Evolutionary conservation across 208 protist species (phyloP).

Genomic region (Crithidia acanthocephali): DNA sequence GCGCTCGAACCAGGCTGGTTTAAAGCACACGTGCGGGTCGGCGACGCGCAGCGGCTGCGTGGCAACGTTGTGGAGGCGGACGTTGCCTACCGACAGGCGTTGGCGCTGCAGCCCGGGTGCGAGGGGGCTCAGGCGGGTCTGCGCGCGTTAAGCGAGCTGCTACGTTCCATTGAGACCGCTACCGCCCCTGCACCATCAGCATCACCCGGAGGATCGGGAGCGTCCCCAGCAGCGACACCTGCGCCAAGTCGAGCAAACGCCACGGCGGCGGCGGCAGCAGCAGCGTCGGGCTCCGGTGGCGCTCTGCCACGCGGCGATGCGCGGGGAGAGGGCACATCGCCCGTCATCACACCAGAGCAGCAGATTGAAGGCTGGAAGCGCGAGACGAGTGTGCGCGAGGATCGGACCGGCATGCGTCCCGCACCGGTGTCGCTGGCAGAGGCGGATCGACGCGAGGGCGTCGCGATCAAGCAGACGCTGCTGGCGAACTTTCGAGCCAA

Average conservation of each 20-base stretch:
- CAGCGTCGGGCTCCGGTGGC: not conserved
- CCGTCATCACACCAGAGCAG: constrained; percentile 25
- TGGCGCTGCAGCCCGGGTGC: constrained; percentile 62
- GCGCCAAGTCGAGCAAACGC: no score
- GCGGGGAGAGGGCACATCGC: constrained; percentile 13
- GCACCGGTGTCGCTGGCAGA: constrained; percentile 44
- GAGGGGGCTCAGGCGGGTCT: constrained; percentile 43
- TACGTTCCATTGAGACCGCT: not conserved
- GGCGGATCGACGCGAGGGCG: constrained; percentile 47
- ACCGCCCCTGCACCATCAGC: not conserved
- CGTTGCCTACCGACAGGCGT: constrained; percentile 63
- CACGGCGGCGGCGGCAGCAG: not conserved
- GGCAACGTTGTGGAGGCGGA: constrained; percentile 88
- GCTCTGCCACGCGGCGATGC: not conserved
- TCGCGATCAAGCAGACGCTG: constrained; percentile 51
- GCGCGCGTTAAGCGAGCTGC: constrained; percentile 42
- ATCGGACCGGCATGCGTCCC: constrained; percentile 47
- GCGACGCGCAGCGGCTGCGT: constrained; percentile 88
- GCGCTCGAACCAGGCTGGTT: constrained; percentile 76
- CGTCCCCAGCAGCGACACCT: no score
- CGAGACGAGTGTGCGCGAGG: constrained; percentile 50
- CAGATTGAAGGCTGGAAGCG: constrained; percentile 48
- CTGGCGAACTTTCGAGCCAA: constrained; percentile 63
- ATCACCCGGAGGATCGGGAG: no score
- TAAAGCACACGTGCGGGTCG: constrained; percentile 85